Evolutionary conservation across 306 rosid genomes (phyloP).

Genomic region (Lathyrus tuberosus): DNA sequence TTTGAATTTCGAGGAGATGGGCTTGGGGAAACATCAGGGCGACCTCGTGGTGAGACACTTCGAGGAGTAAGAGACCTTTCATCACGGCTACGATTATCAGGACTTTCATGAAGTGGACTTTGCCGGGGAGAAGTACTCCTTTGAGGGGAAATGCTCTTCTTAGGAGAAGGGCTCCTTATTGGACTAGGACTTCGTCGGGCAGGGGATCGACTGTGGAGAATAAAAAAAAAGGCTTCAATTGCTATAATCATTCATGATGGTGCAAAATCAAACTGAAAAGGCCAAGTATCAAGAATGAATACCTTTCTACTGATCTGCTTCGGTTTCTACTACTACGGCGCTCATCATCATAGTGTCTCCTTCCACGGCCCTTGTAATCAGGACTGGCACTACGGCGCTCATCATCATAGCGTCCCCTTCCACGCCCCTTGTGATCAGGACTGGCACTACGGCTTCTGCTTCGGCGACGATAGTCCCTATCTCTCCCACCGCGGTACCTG

Average conservation of each 20-base stretch:
- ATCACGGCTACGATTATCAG: constrained; percentile 52
- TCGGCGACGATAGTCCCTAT: constrained; percentile 55
- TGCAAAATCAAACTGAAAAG: background rate
- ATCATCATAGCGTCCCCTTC: constrained; percentile 65
- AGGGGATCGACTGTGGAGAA: constrained; percentile 64
- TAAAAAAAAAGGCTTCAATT: background rate
- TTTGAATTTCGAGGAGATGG: constrained; percentile 61
- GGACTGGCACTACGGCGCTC: constrained; percentile 53
- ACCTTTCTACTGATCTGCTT: constrained; percentile 76
- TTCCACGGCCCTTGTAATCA: too few relatives aligned
- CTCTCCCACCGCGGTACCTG: constrained; percentile 64
- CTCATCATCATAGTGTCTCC: too few relatives aligned
- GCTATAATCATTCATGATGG: background rate
- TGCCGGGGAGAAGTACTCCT: constrained; percentile 55
- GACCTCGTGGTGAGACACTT: constrained; percentile 65
- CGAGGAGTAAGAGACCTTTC: constrained; percentile 54
- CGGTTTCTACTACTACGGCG: too few relatives aligned
- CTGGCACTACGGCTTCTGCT: constrained; percentile 78
- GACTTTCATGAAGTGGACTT: constrained; percentile 61
- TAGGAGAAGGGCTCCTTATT: constrained; percentile 56
- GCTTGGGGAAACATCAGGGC: constrained; percentile 55
- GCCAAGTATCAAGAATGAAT: background rate
- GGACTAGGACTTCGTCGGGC: constrained; percentile 60
- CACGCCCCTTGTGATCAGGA: constrained; percentile 68
- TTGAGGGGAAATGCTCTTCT: constrained; percentile 54